Percentiles rank a stretch among this genome's conserved stretches.
Evolutionary conservation across 2,329 filamentous ascomycete species (phyloP).

Genomic region (Penicillium sp.): DNA sequence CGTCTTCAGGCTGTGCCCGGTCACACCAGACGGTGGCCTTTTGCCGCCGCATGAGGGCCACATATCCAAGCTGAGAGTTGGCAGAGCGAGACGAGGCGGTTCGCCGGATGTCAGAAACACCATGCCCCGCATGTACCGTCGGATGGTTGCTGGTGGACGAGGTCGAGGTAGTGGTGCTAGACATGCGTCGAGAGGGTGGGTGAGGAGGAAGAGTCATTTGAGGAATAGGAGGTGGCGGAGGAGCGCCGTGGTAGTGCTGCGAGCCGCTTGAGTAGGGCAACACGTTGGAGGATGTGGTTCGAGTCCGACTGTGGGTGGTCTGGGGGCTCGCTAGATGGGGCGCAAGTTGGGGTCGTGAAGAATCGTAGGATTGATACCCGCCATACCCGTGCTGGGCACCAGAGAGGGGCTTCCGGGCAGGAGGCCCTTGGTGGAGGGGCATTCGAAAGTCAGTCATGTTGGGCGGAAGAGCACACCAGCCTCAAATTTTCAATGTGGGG

Average conservation of each 20-base stretch:
- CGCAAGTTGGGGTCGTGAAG: slow-evolving; percentile 25
- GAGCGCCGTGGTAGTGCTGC: slow-evolving; percentile 28
- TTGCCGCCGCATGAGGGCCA: slow-evolving; percentile 92
- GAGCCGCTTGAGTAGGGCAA: slow-evolving; percentile 30
- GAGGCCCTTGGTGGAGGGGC: slow-evolving; percentile 36
- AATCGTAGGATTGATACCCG: slow-evolving; percentile 31
- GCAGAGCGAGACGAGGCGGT: slow-evolving; percentile 79
- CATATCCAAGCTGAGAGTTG: slow-evolving; percentile 71
- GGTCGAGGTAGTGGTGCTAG: slow-evolving; percentile 44
- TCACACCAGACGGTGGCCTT: slow-evolving; percentile 99
- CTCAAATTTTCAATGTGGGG: slow-evolving; percentile 23
- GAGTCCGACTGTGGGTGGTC: slow-evolving; percentile 37
- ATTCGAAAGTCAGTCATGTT: slow-evolving; percentile 42
- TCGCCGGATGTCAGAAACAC: slow-evolving; percentile 55
- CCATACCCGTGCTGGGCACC: slow-evolving; percentile 25
- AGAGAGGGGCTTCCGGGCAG: slow-evolving; percentile 33
- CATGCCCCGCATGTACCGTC: slow-evolving; percentile 22
- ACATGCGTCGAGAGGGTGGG: slow-evolving; percentile 36
- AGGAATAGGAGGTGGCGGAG: slow-evolving; percentile 28
- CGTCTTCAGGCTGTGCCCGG: slow-evolving; percentile 87
- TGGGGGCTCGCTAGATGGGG: slow-evolving; percentile 29
- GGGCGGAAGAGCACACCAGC: slow-evolving; percentile 28
- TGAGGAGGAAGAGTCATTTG: slow-evolving; percentile 30
- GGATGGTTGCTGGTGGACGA: slow-evolving; percentile 40
- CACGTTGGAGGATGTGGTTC: slow-evolving; percentile 42